Evolutionary conservation across 257 asterid species (phyloP).

Genomic region (Solanum pennellii): DNA sequence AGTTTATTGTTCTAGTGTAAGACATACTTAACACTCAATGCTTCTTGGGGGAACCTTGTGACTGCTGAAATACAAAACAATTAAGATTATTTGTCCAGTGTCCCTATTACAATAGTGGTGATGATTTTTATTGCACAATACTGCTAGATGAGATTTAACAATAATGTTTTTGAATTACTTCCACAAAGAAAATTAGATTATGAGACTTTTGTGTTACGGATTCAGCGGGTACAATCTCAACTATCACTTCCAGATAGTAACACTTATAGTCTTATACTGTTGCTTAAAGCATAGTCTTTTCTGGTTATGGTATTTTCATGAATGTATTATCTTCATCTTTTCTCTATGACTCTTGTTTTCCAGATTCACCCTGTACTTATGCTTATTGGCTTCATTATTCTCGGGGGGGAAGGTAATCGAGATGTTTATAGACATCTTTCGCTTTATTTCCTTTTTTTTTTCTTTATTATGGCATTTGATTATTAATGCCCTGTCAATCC

Average conservation of each 20-base stretch:
- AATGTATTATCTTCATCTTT: neutral
- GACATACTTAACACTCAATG: neutral
- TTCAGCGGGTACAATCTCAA: neutral
- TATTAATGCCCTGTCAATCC: neutral
- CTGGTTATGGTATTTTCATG: neutral
- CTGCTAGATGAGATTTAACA: neutral
- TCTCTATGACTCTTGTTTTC: neutral
- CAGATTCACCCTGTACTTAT: constrained; percentile 95
- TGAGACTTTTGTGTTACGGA: neutral
- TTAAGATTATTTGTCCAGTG: neutral
- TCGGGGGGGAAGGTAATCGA: constrained; percentile 84
- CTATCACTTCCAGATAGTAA: neutral
- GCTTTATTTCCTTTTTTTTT: neutral
- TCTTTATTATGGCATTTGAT: neutral
- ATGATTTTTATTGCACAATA: neutral
- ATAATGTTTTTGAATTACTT: neutral
- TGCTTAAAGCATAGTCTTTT: neutral
- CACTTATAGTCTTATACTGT: neutral
- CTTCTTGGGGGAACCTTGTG: neutral
- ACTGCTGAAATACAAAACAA: neutral
- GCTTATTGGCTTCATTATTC: constrained; percentile 66
- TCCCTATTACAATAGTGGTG: neutral
- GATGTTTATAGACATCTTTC: neutral
- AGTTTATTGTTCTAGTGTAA: neutral
- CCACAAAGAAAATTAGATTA: neutral